Conservation (phyloP, 2,329 filamentous ascomycete genomes). For the Fusarium concolor region DNA sequence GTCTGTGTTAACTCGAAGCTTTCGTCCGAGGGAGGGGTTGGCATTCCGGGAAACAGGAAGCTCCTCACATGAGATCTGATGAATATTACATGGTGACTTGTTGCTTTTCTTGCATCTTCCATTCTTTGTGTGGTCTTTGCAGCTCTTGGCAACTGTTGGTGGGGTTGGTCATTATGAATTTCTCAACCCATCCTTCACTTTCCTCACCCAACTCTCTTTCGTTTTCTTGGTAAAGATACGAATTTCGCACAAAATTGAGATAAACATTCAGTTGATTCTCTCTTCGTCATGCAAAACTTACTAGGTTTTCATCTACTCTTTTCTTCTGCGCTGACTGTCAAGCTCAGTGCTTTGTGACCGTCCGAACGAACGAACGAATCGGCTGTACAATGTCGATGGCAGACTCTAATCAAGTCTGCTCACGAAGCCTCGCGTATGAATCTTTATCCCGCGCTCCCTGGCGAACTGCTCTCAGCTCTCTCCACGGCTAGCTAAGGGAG, state of each 20-base stretch:
- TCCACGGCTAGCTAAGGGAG: not conserved
- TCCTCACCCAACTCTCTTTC: not conserved
- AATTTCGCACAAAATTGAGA: not conserved
- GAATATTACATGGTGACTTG: conserved; percentile 10
- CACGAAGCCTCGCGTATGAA: not conserved
- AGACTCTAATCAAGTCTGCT: not conserved
- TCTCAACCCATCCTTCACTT: conserved; percentile 12
- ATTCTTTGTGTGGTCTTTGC: not conserved
- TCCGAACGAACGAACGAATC: no score
- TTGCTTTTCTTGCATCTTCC: not conserved
- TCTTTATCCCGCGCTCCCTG: not conserved
- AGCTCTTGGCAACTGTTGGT: conserved; percentile 8
- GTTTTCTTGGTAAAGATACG: not conserved
- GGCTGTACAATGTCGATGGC: not conserved
- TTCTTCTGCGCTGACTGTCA: not conserved
- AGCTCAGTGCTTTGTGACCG: not conserved
- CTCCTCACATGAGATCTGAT: conserved; percentile 11
- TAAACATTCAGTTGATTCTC: not conserved
- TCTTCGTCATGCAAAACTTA: not conserved
- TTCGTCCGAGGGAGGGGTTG: conserved; percentile 15
- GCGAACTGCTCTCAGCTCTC: not conserved
- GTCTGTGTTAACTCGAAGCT: conserved; percentile 21
- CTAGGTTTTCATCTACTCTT: not conserved
- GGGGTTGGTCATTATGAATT: conserved; percentile 9
- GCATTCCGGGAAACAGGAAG: conserved; percentile 30